Conservation (phyloP, 352 stramenopile genomes). For the Globisporangium canariense region DNA sequence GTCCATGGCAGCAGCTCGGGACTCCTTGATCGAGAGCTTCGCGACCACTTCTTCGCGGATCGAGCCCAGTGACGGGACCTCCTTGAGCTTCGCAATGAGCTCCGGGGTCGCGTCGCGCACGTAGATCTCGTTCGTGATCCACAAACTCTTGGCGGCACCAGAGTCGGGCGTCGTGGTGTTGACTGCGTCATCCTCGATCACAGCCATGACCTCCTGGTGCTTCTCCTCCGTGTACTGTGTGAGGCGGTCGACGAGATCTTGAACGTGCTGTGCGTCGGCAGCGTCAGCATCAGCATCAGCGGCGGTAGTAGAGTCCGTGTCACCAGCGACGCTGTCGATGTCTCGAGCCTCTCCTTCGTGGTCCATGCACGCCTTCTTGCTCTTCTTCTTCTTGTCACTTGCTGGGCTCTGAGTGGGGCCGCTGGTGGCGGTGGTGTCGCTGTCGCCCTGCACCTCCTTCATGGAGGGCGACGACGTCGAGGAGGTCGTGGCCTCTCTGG, state of each 20-base stretch:
- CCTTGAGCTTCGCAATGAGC: conserved; percentile 31
- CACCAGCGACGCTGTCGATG: neutral
- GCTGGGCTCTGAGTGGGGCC: neutral
- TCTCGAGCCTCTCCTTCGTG: conserved; percentile 6
- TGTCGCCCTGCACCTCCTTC: conserved; percentile 13
- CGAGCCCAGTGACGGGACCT: conserved; percentile 25
- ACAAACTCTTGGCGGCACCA: conserved; percentile 27
- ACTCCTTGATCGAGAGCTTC: conserved; percentile 15
- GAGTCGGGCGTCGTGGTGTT: conserved; percentile 10
- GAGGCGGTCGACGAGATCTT: conserved; percentile 29
- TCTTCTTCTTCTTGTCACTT: neutral
- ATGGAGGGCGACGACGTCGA: neutral
- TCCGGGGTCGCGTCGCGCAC: conserved; percentile 30
- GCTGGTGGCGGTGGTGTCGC: neutral
- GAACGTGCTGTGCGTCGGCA: conserved; percentile 21
- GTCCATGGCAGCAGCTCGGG: conserved; percentile 12
- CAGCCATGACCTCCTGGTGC: conserved; percentile 27
- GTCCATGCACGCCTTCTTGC: conserved; percentile 11
- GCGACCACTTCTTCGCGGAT: conserved; percentile 27
- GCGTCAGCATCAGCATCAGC: neutral
- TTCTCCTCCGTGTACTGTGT: conserved; percentile 24
- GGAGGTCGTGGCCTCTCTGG: neutral
- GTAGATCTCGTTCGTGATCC: conserved; percentile 50
- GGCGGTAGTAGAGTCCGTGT: neutral
- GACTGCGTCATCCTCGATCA: conserved; percentile 19